These are phyloP conservation scores for Immersiella caudata DNA, from an alignment of 495 filamentous ascomycete genomes.

Conservation along the genomic window DNA sequence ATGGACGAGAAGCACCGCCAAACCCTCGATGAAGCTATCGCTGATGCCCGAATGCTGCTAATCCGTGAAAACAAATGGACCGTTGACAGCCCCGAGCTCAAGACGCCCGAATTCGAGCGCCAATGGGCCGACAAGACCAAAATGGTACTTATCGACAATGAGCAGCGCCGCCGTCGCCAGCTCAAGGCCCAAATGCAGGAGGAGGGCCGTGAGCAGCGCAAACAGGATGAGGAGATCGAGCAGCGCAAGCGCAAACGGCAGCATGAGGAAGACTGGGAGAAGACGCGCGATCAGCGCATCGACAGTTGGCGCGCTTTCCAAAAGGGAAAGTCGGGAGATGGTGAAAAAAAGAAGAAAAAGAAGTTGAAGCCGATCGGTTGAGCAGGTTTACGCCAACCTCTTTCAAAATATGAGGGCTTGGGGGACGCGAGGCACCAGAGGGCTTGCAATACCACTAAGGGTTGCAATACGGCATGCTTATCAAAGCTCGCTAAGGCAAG, in stretches of 20 bases:
- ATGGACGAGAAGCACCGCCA: conserved; percentile 91
- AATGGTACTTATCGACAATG: conserved; percentile 89
- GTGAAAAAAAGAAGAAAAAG: conserved; percentile 92
- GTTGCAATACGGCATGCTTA: neutral
- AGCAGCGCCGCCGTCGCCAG: conserved; percentile 80
- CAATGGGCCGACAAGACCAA: conserved; percentile 93
- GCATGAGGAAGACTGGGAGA: conserved; percentile 91
- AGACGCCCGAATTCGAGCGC: conserved; percentile 74
- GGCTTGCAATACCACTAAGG: neutral
- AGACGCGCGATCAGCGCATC: conserved; percentile 87
- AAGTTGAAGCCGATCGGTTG: conserved; percentile 68
- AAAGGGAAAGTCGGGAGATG: conserved; percentile 61
- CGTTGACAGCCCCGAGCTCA: conserved; percentile 82
- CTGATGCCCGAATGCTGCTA: conserved; percentile 89
- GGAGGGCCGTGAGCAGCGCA: conserved; percentile 87
- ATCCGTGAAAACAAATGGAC: conserved; percentile 95
- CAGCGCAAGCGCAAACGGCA: conserved; percentile 90
- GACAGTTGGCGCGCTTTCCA: conserved; percentile 93
- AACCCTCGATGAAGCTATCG: conserved; percentile 89
- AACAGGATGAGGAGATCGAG: conserved; percentile 84
- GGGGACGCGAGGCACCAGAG: neutral
- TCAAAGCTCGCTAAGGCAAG: neutral
- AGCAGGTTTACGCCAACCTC: conserved; percentile 5
- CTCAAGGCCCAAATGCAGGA: conserved; percentile 94
- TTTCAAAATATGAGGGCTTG: neutral